These are phyloP conservation scores for Botrytis medusae DNA, from an alignment of 2,329 filamentous ascomycete species.

Conservation along the genomic window DNA sequence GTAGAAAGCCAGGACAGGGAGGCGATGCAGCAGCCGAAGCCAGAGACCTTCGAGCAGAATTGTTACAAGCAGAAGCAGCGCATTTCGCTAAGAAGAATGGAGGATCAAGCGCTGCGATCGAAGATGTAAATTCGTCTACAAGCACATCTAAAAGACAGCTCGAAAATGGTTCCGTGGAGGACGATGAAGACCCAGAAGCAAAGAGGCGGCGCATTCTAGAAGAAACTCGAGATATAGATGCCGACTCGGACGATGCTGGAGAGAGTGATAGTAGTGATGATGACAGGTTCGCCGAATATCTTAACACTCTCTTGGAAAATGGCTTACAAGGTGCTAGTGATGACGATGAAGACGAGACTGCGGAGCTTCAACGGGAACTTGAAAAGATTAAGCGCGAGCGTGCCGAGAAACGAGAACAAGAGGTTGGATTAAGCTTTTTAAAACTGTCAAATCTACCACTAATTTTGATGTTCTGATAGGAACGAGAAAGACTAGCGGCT, in stretches of 20 bases:
- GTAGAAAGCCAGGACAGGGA: slow-evolving; percentile 81
- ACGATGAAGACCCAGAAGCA: slow-evolving; percentile 65
- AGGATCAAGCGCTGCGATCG: slow-evolving; percentile 47
- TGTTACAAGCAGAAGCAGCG: slow-evolving; percentile 82
- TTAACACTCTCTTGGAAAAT: not conserved
- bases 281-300: slow-evolving; percentile 48
- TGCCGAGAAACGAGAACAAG: slow-evolving; percentile 72
- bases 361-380: slow-evolving; percentile 86
- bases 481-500: slow-evolving; percentile 74
- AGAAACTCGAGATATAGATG: slow-evolving; percentile 85
- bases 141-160: slow-evolving; percentile 63
- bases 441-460: slow-evolving; percentile 14
- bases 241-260: slow-evolving; percentile 65
- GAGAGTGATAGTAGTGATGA: slow-evolving; percentile 60
- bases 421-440: slow-evolving; percentile 45
- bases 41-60: slow-evolving; percentile 85
- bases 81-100: slow-evolving; percentile 85
- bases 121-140: slow-evolving; percentile 56
- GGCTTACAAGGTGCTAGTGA: slow-evolving; percentile 51
- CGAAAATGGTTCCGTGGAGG: slow-evolving; percentile 47
- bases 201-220: slow-evolving; percentile 86
- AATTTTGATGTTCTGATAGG: slow-evolving; percentile 46
- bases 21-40: slow-evolving; percentile 68
- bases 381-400: slow-evolving; percentile 91
- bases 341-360: slow-evolving; percentile 78